Conservation (phyloP, 352 stramenopile genomes). For the Phytophthora vignae region DNA sequence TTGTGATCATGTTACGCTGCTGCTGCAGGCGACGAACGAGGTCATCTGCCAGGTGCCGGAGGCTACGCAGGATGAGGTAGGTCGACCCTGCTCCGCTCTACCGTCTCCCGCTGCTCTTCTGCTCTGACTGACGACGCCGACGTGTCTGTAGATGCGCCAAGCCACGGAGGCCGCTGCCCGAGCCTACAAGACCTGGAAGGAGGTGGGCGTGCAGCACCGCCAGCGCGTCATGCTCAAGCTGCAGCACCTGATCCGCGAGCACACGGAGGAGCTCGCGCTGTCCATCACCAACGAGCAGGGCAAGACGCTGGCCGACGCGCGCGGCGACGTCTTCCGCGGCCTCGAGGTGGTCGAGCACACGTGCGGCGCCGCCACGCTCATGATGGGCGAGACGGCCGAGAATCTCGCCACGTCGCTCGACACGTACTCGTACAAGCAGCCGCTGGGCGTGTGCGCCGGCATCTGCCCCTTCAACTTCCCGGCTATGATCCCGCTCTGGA, state of each 20-base stretch:
- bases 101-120: neutral
- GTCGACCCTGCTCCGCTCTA: neutral
- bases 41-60: conserved; percentile 89
- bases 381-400: conserved; percentile 96
- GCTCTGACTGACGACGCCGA: neutral
- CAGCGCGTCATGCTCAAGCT: conserved; percentile 97
- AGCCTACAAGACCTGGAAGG: conserved; percentile 94
- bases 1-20: conserved; percentile 5
- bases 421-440: conserved; percentile 96
- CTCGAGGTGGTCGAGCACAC: conserved; percentile 90
- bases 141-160: conserved; percentile 74
- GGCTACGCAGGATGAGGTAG: conserved; percentile 83
- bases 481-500: conserved; percentile 97
- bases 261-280: conserved; percentile 94
- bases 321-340: conserved; percentile 97
- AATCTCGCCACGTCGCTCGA: conserved; percentile 94
- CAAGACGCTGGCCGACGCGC: conserved; percentile 95
- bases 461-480: conserved; percentile 97
- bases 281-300: conserved; percentile 95
- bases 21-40: conserved; percentile 84
- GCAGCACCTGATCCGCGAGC: conserved; percentile 94
- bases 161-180: conserved; percentile 79
- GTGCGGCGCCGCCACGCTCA: conserved; percentile 79
- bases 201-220: conserved; percentile 94
- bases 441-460: conserved; percentile 94